These are phyloP conservation scores for Keithomyces neogunnii DNA, from an alignment of 2,329 filamentous ascomycete species.

Conservation along the genomic window DNA sequence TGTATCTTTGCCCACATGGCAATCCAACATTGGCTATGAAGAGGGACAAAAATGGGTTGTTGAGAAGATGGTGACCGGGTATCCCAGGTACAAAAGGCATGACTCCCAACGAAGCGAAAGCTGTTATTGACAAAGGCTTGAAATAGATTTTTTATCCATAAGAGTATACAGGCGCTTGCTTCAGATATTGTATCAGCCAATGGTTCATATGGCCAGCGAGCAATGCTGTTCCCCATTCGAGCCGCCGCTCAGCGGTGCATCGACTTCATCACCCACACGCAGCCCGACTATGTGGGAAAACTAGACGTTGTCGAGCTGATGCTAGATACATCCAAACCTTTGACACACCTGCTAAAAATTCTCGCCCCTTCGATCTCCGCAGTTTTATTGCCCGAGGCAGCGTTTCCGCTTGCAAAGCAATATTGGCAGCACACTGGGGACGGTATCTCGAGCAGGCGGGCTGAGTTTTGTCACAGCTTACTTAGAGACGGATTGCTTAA, in stretches of 20 bases:
- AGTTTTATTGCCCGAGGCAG: constrained; percentile 60
- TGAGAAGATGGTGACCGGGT: constrained; percentile 77
- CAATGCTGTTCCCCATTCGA: constrained; percentile 75
- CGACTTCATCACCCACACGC: constrained; percentile 58
- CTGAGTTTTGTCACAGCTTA: constrained; percentile 77
- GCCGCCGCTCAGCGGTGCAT: constrained; percentile 63
- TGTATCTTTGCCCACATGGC: constrained; percentile 92
- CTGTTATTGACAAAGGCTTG: neutral
- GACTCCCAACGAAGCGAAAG: neutral
- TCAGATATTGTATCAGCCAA: constrained; percentile 56
- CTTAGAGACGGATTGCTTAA: constrained; percentile 58
- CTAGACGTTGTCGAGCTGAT: constrained; percentile 54
- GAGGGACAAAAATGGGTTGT: constrained; percentile 86
- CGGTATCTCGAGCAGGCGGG: constrained; percentile 81
- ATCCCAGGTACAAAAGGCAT: constrained; percentile 57
- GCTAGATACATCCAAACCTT: constrained; percentile 45
- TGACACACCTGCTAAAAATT: constrained; percentile 41
- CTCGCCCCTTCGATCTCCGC: constrained; percentile 56
- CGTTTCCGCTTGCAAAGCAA: constrained; percentile 71
- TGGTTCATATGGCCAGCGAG: constrained; percentile 54
- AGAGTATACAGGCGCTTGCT: constrained; percentile 67
- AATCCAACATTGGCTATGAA: constrained; percentile 84
- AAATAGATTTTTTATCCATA: constrained; percentile 83
- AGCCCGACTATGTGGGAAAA: constrained; percentile 37
- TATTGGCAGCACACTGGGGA: constrained; percentile 98